Evolutionary conservation across 2,329 filamentous ascomycete genomes (phyloP).

Genomic region (Pseudocercospora fuligena): DNA sequence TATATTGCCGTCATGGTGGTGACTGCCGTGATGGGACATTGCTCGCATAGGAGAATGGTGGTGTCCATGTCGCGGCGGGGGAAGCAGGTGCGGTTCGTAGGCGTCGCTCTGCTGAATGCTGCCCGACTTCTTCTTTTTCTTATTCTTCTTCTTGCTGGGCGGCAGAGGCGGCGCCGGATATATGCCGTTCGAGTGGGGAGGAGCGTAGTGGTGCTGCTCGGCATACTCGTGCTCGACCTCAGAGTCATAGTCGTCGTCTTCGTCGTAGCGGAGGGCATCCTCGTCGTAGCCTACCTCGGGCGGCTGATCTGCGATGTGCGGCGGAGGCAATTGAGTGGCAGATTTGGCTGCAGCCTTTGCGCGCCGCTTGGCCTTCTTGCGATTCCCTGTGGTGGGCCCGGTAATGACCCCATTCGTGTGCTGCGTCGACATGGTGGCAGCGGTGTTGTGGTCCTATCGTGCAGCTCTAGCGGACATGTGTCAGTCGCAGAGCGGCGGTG

Average conservation of each 20-base stretch:
- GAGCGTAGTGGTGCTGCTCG: constrained; percentile 36
- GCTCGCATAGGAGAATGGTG: constrained; percentile 19
- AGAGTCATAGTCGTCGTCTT: constrained; percentile 41
- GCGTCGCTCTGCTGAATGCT: constrained; percentile 23
- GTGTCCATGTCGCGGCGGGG: constrained; percentile 32
- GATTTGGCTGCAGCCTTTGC: constrained; percentile 79
- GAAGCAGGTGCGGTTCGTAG: constrained; percentile 36
- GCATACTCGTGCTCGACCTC: constrained; percentile 31
- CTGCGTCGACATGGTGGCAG: constrained; percentile 28
- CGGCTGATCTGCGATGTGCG: constrained; percentile 26
- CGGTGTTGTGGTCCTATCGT: constrained; percentile 33
- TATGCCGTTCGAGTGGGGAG: constrained; percentile 46
- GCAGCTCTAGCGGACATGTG: constrained; percentile 18
- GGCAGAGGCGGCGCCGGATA: constrained; percentile 28
- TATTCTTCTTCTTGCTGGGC: constrained; percentile 56
- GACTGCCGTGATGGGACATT: constrained; percentile 21
- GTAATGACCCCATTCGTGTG: constrained; percentile 48
- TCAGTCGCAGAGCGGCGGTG: constrained; percentile 22
- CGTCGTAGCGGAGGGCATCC: constrained; percentile 45
- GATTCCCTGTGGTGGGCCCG: constrained; percentile 60
- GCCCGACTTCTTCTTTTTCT: constrained; percentile 61
- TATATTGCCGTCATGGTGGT: constrained; percentile 74
- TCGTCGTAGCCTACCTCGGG: constrained; percentile 50
- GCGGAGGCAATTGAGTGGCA: constrained; percentile 47
- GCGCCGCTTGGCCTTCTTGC: constrained; percentile 93